These are phyloP conservation scores for Colletotrichum simmondsii DNA, from an alignment of 2,329 filamentous ascomycete species.

Conservation along the genomic window DNA sequence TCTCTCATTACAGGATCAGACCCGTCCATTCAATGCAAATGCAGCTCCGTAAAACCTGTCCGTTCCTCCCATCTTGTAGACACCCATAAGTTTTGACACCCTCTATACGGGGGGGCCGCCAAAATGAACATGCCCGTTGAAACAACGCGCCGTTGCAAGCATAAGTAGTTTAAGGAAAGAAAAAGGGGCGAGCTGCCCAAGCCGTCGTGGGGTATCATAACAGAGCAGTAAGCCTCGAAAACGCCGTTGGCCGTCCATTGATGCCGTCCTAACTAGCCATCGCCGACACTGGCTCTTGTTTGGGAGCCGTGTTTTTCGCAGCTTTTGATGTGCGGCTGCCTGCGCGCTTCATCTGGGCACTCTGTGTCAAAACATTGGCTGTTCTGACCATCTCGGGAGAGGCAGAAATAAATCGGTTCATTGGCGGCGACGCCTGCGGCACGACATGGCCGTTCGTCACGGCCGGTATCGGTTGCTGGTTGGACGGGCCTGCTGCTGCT, in stretches of 20 bases:
- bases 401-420: constrained; percentile 27
- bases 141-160: not conserved
- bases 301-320: constrained; percentile 31
- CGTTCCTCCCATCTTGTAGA: constrained; percentile 7
- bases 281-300: constrained; percentile 31
- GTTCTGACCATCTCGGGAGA: constrained; percentile 33
- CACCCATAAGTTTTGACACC: not conserved
- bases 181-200: constrained; percentile 20
- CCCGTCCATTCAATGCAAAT: constrained; percentile 18
- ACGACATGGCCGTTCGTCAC: constrained; percentile 25
- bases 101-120: not conserved
- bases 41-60: constrained; percentile 8
- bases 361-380: constrained; percentile 32
- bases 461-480: not conserved
- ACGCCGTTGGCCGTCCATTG: constrained; percentile 28
- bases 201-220: constrained; percentile 36
- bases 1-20: constrained; percentile 26
- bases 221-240: constrained; percentile 35
- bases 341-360: constrained; percentile 33
- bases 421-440: constrained; percentile 13
- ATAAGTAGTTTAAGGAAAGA: not conserved
- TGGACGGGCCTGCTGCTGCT: constrained; percentile 17
- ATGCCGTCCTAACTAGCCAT: constrained; percentile 34
- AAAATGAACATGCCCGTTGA: not conserved
- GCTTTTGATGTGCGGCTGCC: constrained; percentile 34